Conservation (phyloP, 495 filamentous ascomycete species). For the Aspergillus nanangensis region DNA sequence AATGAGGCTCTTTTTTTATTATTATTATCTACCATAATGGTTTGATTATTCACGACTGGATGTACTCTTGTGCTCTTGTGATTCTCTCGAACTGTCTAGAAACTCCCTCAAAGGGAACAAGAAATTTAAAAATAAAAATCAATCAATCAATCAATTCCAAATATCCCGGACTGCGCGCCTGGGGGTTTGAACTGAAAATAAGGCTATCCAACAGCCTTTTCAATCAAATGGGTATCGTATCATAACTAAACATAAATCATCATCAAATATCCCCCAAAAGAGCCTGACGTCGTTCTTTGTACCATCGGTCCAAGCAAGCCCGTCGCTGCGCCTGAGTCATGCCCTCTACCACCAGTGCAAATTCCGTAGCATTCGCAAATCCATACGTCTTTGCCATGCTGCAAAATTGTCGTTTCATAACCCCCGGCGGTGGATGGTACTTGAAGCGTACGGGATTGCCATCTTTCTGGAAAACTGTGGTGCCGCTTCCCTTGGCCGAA, state of each 20-base stretch:
- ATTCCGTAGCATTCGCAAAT: constrained; percentile 72
- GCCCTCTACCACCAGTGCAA: constrained; percentile 88
- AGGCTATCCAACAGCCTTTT: too few species aligned
- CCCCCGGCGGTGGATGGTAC: constrained; percentile 72
- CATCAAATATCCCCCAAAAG: constrained; percentile 8
- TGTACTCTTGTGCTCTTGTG: too few species aligned
- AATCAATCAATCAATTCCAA: neutral
- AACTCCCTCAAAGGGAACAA: too few species aligned
- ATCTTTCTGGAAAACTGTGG: constrained; percentile 13
- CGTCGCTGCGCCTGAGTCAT: constrained; percentile 86
- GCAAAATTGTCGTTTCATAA: constrained; percentile 82
- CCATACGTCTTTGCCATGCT: constrained; percentile 80
- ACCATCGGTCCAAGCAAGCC: constrained; percentile 78
- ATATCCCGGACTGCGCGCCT: too few species aligned
- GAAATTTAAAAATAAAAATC: neutral
- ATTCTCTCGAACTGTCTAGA: too few species aligned
- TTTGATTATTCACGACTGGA: too few species aligned
- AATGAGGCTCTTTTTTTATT: neutral
- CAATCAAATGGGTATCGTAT: neutral
- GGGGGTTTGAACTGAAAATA: too few species aligned
- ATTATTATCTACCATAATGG: too few species aligned
- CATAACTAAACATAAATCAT: neutral
- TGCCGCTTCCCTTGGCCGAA: constrained; percentile 1
- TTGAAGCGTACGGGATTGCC: constrained; percentile 46
- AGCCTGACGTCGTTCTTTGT: constrained; percentile 52